Evolutionary conservation across 2,329 filamentous ascomycete species (phyloP).

Genomic region (Epichloe sylvatica): DNA sequence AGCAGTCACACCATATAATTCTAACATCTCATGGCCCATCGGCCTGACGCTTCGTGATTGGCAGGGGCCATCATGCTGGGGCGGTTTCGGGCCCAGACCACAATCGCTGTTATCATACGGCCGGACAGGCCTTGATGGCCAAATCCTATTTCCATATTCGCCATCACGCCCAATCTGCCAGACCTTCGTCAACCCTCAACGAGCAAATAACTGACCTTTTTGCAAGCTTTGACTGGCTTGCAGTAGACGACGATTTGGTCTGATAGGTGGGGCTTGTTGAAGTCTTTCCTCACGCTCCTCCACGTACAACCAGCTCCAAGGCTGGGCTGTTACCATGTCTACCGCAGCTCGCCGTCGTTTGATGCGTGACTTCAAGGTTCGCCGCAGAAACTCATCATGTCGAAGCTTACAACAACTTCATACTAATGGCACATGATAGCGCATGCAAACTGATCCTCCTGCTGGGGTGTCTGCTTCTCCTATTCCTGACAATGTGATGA

Average conservation of each 20-base stretch:
- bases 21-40: slow-evolving; percentile 6
- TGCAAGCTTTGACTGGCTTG: background rate
- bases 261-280: background rate
- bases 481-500: slow-evolving; percentile 94
- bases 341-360: slow-evolving; percentile 88
- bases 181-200: background rate
- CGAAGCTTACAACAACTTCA: background rate
- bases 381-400: slow-evolving; percentile 13
- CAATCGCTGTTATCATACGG: background rate
- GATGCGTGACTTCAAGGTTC: slow-evolving; percentile 98
- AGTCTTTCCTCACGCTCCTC: background rate
- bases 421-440: slow-evolving; percentile 36
- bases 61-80: slow-evolving; percentile 4
- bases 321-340: slow-evolving; percentile 41
- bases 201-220: background rate
- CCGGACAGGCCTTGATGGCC: slow-evolving; percentile 6
- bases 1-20: too few species aligned
- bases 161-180: slow-evolving; percentile 5
- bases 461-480: slow-evolving; percentile 93
- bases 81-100: background rate
- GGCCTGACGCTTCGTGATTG: slow-evolving; percentile 10
- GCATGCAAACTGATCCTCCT: slow-evolving; percentile 98
- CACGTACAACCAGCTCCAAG: background rate
- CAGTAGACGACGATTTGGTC: background rate
- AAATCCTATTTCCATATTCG: slow-evolving; percentile 13